These are phyloP conservation scores for Sphaerulina musiva DNA, from an alignment of 2,329 filamentous ascomycete species.

Conservation along the genomic window DNA sequence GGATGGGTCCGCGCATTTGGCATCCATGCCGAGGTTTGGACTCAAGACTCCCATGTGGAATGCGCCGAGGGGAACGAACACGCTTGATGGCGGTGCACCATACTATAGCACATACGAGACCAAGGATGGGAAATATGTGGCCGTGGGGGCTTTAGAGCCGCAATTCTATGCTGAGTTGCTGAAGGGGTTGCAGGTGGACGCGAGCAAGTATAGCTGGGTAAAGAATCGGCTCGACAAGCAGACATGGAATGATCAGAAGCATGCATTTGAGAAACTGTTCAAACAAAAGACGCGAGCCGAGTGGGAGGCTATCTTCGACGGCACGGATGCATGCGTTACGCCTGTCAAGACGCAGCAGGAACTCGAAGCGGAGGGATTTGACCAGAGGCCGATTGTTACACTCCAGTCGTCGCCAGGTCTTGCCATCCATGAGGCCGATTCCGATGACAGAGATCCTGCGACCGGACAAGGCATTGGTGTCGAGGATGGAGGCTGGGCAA, in stretches of 20 bases:
- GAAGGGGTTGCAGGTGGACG: slow-evolving; percentile 56
- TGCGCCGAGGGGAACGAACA: slow-evolving; percentile 62
- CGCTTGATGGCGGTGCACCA: slow-evolving; percentile 76
- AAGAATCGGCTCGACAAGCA: slow-evolving; percentile 52
- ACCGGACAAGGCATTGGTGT: slow-evolving; percentile 60
- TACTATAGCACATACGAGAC: slow-evolving; percentile 90
- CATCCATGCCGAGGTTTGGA: slow-evolving; percentile 66
- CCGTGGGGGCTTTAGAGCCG: slow-evolving; percentile 82
- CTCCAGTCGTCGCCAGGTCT: slow-evolving; percentile 63
- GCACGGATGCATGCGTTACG: slow-evolving; percentile 87
- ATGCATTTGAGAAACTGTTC: slow-evolving; percentile 59
- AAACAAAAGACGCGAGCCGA: slow-evolving; percentile 62
- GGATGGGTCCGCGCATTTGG: slow-evolving; percentile 74
- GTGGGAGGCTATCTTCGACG: slow-evolving; percentile 84
- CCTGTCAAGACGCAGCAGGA: slow-evolving; percentile 73
- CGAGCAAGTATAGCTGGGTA: slow-evolving; percentile 36
- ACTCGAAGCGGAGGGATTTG: slow-evolving; percentile 57
- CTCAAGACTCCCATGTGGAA: slow-evolving; percentile 58
- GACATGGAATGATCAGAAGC: slow-evolving; percentile 62
- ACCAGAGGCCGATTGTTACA: slow-evolving; percentile 65
- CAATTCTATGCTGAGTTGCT: slow-evolving; percentile 71
- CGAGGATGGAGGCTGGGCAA: slow-evolving; percentile 61
- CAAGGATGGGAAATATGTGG: slow-evolving; percentile 68
- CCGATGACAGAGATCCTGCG: slow-evolving; percentile 35
- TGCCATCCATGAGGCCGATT: slow-evolving; percentile 50